Evolutionary conservation across 805 yeast genomes (phyloP).

Genomic region (Metschnikowia matae): DNA sequence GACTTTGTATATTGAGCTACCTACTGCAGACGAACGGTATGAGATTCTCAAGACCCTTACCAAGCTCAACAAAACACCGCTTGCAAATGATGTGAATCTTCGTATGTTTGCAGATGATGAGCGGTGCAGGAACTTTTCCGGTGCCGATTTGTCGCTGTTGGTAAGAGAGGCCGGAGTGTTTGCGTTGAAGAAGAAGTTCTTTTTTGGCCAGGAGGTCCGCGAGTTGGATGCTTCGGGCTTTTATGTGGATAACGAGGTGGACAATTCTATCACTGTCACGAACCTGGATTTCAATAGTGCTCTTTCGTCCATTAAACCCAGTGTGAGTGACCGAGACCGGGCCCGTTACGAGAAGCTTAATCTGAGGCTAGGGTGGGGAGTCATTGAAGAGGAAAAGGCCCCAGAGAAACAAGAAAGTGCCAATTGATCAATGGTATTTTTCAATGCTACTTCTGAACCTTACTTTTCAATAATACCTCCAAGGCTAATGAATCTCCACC

Average conservation of each 20-base stretch:
- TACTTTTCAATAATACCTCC: too few relatives aligned
- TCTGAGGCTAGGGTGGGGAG: constrained; percentile 71
- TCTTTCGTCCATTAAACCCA: constrained; percentile 72
- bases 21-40: constrained; percentile 68
- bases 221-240: constrained; percentile 37
- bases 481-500: too few relatives aligned
- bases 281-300: constrained; percentile 67
- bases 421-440: background rate
- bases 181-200: constrained; percentile 75
- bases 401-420: constrained; percentile 2
- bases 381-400: constrained; percentile 31
- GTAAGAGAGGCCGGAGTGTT: constrained; percentile 92
- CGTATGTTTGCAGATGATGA: constrained; percentile 62
- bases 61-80: constrained; percentile 69
- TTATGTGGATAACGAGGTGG: constrained; percentile 28
- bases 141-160: constrained; percentile 91
- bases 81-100: constrained; percentile 60
- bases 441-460: too few relatives aligned
- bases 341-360: constrained; percentile 69
- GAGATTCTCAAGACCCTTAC: constrained; percentile 81
- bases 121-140: constrained; percentile 85
- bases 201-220: constrained; percentile 38
- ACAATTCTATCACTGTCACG: constrained; percentile 50
- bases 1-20: constrained; percentile 86
- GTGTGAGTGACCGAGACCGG: constrained; percentile 85